A percentile compares a stretch with the other conserved stretches of the same genome.
Conservation (phyloP, 495 filamentous ascomycete genomes). For the Parathielavia hyrcaniae region DNA sequence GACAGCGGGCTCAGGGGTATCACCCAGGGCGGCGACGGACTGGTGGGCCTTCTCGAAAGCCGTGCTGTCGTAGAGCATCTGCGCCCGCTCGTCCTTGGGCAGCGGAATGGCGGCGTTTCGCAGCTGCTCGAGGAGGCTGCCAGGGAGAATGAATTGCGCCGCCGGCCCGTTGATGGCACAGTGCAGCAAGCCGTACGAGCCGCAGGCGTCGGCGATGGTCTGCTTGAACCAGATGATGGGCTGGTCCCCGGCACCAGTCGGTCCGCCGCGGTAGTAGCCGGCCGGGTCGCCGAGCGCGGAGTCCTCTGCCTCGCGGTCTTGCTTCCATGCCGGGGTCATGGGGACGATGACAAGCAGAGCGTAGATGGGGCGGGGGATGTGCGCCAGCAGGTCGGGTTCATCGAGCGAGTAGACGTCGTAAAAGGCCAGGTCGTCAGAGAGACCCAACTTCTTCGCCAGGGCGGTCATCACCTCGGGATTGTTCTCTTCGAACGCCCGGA, state of each 20-base stretch:
- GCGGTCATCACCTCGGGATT: slow-evolving; percentile 73
- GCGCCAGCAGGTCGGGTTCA: slow-evolving; percentile 60
- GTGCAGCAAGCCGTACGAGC: slow-evolving; percentile 76
- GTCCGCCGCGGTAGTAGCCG: slow-evolving; percentile 10
- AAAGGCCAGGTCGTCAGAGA: slow-evolving; percentile 60
- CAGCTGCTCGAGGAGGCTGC: slow-evolving; percentile 39
- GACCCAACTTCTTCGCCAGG: slow-evolving; percentile 64
- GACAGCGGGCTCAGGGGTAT: slow-evolving; percentile 53
- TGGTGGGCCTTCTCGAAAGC: slow-evolving; percentile 65
- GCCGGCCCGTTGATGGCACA: slow-evolving; percentile 55
- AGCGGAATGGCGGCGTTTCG: slow-evolving; percentile 42
- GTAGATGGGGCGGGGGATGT: slow-evolving; percentile 66
- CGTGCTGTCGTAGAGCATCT: slow-evolving; percentile 63
- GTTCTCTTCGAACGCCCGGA: slow-evolving; percentile 28
- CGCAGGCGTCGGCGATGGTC: slow-evolving; percentile 83
- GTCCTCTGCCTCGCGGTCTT: slow-evolving; percentile 55
- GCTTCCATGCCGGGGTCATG: slow-evolving; percentile 54
- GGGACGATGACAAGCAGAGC: slow-evolving; percentile 77
- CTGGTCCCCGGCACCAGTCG: slow-evolving; percentile 33
- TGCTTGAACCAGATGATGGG: slow-evolving; percentile 79
- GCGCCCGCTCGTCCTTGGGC: slow-evolving; percentile 52
- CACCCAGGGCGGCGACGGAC: slow-evolving; percentile 58
- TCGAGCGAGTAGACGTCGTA: slow-evolving; percentile 76
- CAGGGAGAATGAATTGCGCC: slow-evolving; percentile 41
- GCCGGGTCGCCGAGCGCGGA: slow-evolving; percentile 23